Base-by-base conservation (phyloP, 257 asterid species). In the Solanum pennellii region DNA sequence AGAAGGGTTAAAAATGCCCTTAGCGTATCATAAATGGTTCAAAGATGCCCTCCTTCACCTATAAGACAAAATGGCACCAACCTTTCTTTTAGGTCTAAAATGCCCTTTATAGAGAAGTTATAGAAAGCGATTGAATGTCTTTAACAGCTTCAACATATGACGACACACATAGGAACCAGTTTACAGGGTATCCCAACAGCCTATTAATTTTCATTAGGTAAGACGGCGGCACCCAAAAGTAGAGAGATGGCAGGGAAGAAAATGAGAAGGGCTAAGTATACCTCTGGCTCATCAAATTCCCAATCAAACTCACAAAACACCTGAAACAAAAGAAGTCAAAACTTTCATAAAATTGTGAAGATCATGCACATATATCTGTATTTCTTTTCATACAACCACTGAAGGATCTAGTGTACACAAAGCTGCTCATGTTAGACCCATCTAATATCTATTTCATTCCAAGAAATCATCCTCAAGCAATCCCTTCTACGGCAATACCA, bases 251-350 rank as follows among this genome's bases (percentile, higher is more conserved):
- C n/a, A 84, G 60, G 29, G 62, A 39, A 60, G 37, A 45, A 71
- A 69, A 27, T 9, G 71, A 21, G 87, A 21, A 82, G 45, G 25
- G 41, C 69, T 71, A 71, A 85, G 89, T 89, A 86, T 93, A 97
- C 99, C 98, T 95, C 96, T 83, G 94, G 89, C 74, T 96, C 98
- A 92, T 95, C 97, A 71, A 97, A 66, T 74, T 96, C 98, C 99
- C 99, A 97, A 88, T 97, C 99, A 89, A 92, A 97, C 91, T 92
- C 97, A 45, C 98, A 92, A 89, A 95, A 91, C 87, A 93, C 93
- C 99, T 97, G 98, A 69, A 90, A 87, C 86, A 86, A 71, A 44
- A 60, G 74, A 56, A 79, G 56, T 16, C 42, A 77, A 82, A 86
- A 42, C 14, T 13, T 6, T 23, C 27, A 75, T 25, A 82, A 79